Evolutionary conservation across 164 flowering plant genomes (phyloP).

Genomic region (Pachysandra terminalis): DNA sequence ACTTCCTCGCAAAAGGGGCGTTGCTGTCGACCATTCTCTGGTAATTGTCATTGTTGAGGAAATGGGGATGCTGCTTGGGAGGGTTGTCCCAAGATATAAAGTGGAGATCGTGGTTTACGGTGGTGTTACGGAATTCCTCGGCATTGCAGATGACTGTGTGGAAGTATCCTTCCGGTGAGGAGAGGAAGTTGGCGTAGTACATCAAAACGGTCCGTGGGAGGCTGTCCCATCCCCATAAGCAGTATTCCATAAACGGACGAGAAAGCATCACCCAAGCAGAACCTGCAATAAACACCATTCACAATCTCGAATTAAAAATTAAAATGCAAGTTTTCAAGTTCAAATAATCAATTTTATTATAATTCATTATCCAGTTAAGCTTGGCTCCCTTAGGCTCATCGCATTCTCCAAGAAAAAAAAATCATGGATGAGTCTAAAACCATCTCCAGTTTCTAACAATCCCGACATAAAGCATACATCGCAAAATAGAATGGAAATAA

Average conservation of each 20-base stretch:
- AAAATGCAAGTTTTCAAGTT: not conserved
- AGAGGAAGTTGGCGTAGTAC: slow-evolving; percentile 87
- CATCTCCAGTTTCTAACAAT: too few relatives aligned
- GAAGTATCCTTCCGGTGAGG: slow-evolving; percentile 91
- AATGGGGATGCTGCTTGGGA: slow-evolving; percentile 91
- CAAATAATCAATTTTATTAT: too few relatives aligned
- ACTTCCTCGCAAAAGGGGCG: slow-evolving; percentile 82
- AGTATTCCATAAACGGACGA: slow-evolving; percentile 68
- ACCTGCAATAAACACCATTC: slow-evolving; percentile 35
- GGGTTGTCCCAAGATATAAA: slow-evolving; percentile 95
- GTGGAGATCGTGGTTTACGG: slow-evolving; percentile 79
- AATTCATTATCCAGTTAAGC: too few relatives aligned
- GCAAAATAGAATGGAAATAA: too few relatives aligned
- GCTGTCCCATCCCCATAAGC: slow-evolving; percentile 88
- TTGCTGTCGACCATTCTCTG: slow-evolving; percentile 65
- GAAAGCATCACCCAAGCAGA: slow-evolving; percentile 97
- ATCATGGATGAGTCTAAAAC: too few relatives aligned
- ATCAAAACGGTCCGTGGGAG: slow-evolving; percentile 71
- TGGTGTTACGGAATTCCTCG: slow-evolving; percentile 60
- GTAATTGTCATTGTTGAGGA: slow-evolving; percentile 45
- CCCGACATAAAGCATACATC: too few relatives aligned
- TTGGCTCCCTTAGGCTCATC: not conserved
- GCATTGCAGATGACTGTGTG: slow-evolving; percentile 87
- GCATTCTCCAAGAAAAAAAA: too few relatives aligned
- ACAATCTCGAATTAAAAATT: not conserved